These are phyloP conservation scores for Didymella pomorum DNA, from an alignment of 2,329 filamentous ascomycete species.

Conservation along the genomic window DNA sequence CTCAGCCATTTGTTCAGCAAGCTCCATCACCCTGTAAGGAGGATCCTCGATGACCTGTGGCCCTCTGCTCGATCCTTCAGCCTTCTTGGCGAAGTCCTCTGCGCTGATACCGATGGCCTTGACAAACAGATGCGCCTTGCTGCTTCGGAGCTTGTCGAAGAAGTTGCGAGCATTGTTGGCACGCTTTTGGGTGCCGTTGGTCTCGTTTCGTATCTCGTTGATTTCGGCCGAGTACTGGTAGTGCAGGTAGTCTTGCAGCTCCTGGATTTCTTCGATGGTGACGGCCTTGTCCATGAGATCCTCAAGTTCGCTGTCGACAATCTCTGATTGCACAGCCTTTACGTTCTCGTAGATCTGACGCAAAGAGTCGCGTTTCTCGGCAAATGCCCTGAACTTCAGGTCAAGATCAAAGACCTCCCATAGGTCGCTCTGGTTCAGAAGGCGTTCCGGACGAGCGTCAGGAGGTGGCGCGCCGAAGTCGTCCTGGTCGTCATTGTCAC, in stretches of 20 bases:
- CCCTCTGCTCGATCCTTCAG: conserved; percentile 77
- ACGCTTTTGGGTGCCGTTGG: conserved; percentile 75
- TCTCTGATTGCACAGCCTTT: conserved; percentile 62
- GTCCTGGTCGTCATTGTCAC: conserved; percentile 65
- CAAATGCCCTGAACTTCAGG: conserved; percentile 89
- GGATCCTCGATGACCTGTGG: conserved; percentile 76
- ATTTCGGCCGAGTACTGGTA: conserved; percentile 89
- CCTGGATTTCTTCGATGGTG: conserved; percentile 94
- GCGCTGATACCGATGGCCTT: conserved; percentile 89
- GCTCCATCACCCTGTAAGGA: conserved; percentile 78
- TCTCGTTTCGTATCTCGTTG: conserved; percentile 75
- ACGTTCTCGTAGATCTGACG: conserved; percentile 80
- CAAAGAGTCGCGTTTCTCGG: conserved; percentile 89
- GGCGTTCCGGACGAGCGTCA: conserved; percentile 80
- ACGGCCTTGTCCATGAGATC: conserved; percentile 81
- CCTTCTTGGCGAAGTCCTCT: conserved; percentile 87
- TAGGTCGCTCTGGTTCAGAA: conserved; percentile 89
- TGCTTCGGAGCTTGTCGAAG: conserved; percentile 83
- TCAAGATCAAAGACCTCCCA: conserved; percentile 96
- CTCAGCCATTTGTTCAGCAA: conserved; percentile 75
- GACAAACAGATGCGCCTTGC: conserved; percentile 82
- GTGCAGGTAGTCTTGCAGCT: conserved; percentile 94
- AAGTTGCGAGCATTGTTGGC: conserved; percentile 82
- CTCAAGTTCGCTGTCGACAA: conserved; percentile 78
- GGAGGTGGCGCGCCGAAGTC: conserved; percentile 73